Base-by-base conservation (phyloP, 768 basidiomycete species). In the Tylopilus balloui region DNA sequence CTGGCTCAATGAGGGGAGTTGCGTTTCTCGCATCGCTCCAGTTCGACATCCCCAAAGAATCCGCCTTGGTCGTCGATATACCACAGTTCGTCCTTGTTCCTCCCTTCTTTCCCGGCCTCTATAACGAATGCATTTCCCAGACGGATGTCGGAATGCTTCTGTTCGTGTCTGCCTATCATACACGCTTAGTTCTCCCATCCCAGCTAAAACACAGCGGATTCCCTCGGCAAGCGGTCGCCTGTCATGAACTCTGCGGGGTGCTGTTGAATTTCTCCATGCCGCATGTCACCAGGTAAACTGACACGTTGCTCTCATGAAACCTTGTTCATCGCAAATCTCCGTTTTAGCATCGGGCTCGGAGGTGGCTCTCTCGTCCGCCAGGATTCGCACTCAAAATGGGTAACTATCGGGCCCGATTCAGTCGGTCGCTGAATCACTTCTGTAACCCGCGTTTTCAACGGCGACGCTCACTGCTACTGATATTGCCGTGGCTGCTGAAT, bases 1-100 rank as follows among this genome's bases (percentile, higher is more conserved):
- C 74, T 36, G 80, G 80, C 3, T 83, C 81, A 1, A 86, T 85
- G 82, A 70, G 83, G 42, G 83, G 83, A 9, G 83, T 82, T 6
- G 78, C 77, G 4, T 83, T 78, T 61, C 69, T 84, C 6, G 76
- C 82, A 1, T 74, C 73, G 9, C 62, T 71, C 37, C 69, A 68
- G 52, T 63, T 62, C 9, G 50, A 58, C 53, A 52, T 64, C 47
- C 38, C 63, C 38, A 69, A 59, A 49, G 65, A 73, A 60, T 63
- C 69, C 49, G 70, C 73, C 35, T 67, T 82, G 42, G 83, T 84
- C 0, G 72, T 80, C 45, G 84, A 85, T 60, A 70, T 84, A 48
- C 83, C 1, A 82, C 81, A 14, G 66, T 67, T 46, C 54, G 67
- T 59, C 45, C 48, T n/a, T 24, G 34, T 50, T 42, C 44, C 21